Evolutionary conservation across 1,284 basidiomycete genomes (phyloP).

Genomic region (Lentinus polychrous): DNA sequence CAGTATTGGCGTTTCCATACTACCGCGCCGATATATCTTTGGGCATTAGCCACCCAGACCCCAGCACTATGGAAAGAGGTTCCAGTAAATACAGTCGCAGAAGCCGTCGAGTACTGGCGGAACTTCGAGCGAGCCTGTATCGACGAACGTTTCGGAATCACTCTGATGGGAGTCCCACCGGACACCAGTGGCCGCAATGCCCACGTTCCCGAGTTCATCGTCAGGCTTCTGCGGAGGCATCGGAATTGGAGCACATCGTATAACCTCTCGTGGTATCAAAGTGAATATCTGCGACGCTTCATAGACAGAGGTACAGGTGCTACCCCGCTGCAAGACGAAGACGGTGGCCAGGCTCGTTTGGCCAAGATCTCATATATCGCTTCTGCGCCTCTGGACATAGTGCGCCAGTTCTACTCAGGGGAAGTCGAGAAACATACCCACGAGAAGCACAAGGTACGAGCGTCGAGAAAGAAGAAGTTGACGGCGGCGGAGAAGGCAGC

Average conservation of each 20-base stretch:
- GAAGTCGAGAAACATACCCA: constrained; percentile 32
- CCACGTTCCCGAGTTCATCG: constrained; percentile 8
- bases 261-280: constrained; percentile 60
- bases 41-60: constrained; percentile 42
- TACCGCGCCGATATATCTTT: constrained; percentile 47
- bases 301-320: constrained; percentile 34
- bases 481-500: constrained; percentile 23
- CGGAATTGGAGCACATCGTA: constrained; percentile 56
- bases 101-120: constrained; percentile 49
- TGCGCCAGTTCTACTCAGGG: constrained; percentile 39
- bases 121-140: constrained; percentile 27
- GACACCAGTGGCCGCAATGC: constrained; percentile 3
- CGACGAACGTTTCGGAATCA: constrained; percentile 10
- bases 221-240: constrained; percentile 42
- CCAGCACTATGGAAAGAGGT: constrained; percentile 51
- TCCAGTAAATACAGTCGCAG: constrained; percentile 28
- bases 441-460: constrained; percentile 35
- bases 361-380: constrained; percentile 44
- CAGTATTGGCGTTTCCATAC: constrained; percentile 56
- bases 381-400: constrained; percentile 46
- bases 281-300: constrained; percentile 50
- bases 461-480: constrained; percentile 17
- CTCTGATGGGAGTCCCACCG: constrained; percentile 8
- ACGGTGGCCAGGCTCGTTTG: constrained; percentile 30
- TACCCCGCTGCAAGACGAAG: constrained; percentile 45